These are phyloP conservation scores for Metschnikowia picachoensis DNA, from an alignment of 805 yeast genomes.

Conservation along the genomic window DNA sequence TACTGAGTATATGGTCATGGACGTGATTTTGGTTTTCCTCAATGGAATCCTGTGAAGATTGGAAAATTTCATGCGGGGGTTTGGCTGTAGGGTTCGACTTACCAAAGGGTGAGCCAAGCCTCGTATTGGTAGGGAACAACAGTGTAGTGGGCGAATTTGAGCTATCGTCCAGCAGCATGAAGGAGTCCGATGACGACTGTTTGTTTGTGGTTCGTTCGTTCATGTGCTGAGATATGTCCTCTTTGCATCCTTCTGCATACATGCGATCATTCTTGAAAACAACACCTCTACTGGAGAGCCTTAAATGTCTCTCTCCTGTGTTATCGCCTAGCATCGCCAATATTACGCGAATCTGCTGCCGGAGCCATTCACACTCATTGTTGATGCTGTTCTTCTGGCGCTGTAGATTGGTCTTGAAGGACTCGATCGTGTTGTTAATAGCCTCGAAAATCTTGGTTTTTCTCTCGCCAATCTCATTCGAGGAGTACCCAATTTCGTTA, in stretches of 20 bases:
- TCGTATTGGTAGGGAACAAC: background rate
- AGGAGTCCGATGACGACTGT: background rate
- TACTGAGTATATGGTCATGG: conserved; percentile 22
- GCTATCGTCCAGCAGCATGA: conserved; percentile 1
- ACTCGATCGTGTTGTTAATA: conserved; percentile 45
- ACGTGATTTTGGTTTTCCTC: background rate
- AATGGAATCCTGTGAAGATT: background rate
- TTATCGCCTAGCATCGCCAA: conserved; percentile 38
- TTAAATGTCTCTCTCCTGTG: conserved; percentile 24
- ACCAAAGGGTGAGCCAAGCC: conserved; percentile 3
- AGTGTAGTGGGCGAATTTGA: background rate
- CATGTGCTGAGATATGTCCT: conserved; percentile 21
- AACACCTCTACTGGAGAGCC: conserved; percentile 25
- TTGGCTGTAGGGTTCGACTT: background rate
- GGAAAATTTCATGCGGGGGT: background rate
- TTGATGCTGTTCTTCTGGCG: conserved; percentile 33
- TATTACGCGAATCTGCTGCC: conserved; percentile 40
- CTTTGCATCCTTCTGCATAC: conserved; percentile 29
- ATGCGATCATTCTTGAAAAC: conserved; percentile 26
- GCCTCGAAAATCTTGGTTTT: conserved; percentile 47
- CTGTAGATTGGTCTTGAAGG: conserved; percentile 18
- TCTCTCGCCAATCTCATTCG: conserved; percentile 45
- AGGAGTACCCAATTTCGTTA: conserved; percentile 52
- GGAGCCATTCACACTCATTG: conserved; percentile 43
- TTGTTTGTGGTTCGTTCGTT: conserved; percentile 1